A percentile compares a stretch with the other conserved stretches of the same genome.
phyloP scores from a whole-genome alignment of 208 protist species.

The Entamoeba invadens region DNA sequence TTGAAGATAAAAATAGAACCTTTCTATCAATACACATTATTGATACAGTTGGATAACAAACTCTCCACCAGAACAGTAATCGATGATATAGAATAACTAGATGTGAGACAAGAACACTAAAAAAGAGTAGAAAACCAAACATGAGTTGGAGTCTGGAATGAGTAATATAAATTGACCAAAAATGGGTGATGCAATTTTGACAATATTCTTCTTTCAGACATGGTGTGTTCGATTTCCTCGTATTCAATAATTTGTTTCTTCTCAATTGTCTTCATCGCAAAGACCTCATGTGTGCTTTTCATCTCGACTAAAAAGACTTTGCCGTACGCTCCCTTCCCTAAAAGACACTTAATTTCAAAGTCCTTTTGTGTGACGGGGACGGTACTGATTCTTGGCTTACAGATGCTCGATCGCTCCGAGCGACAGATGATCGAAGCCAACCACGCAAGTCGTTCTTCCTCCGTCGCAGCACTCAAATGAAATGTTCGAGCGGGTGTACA shows the following conservation, averaged over 20 bases:
- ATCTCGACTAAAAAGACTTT: slow-evolving; percentile 47
- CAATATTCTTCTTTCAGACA: slow-evolving; percentile 31
- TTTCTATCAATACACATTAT: no score
- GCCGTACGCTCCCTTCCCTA: slow-evolving; percentile 3
- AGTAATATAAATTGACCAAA: slow-evolving; percentile 46
- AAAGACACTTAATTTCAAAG: neutral
- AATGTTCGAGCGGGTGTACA: neutral
- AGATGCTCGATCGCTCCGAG: neutral
- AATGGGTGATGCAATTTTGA: slow-evolving; percentile 41
- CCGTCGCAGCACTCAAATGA: neutral
- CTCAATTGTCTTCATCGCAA: slow-evolving; percentile 51
- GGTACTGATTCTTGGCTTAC: neutral
- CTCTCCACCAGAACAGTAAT: slow-evolving; percentile 49
- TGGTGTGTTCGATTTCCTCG: slow-evolving; percentile 31
- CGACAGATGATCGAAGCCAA: neutral
- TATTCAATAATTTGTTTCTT: slow-evolving; percentile 41
- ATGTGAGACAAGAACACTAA: no score
- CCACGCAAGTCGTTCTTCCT: neutral
- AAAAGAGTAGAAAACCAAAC: no score
- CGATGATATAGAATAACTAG: slow-evolving; percentile 32
- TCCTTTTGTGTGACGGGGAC: neutral
- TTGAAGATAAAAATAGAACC: slow-evolving; percentile 44
- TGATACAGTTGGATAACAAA: no score
- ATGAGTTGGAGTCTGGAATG: slow-evolving; percentile 50
- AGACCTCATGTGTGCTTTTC: slow-evolving; percentile 40